These are phyloP conservation scores for Ustilago shanxiensis DNA, from an alignment of 1,284 basidiomycete genomes.

Conservation along the genomic window DNA sequence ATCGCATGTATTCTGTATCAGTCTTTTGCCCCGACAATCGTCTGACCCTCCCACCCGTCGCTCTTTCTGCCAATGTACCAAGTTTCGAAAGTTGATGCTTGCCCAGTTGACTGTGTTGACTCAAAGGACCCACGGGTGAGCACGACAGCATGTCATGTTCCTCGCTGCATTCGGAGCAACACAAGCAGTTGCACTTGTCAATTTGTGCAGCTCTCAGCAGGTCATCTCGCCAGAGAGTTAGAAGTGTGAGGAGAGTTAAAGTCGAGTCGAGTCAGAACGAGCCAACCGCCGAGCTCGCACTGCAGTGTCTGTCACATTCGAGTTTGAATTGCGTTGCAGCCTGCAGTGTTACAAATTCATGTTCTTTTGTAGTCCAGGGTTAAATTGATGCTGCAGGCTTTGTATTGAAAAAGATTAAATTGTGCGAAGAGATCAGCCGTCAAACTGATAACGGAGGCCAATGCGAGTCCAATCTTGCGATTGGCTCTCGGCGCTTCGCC, in stretches of 20 bases:
- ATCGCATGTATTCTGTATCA: constrained; percentile 27
- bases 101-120: neutral
- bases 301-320: constrained; percentile 12
- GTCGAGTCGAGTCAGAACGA: constrained; percentile 30
- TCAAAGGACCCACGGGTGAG: no score
- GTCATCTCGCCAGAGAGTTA: neutral
- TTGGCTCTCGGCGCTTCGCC: constrained; percentile 14
- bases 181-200: neutral
- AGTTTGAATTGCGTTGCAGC: constrained; percentile 17
- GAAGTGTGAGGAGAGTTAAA: neutral
- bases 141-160: neutral
- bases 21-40: neutral
- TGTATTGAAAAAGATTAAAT: neutral
- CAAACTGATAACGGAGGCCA: constrained; percentile 34
- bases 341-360: constrained; percentile 13
- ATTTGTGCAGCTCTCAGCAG: neutral
- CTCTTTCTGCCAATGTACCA: constrained; percentile 2
- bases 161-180: neutral
- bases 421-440: constrained; percentile 16
- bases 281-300: constrained; percentile 10
- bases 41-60: neutral
- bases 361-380: constrained; percentile 1
- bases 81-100: neutral
- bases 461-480: neutral
- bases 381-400: neutral